Evolutionary conservation across 2,329 filamentous ascomycete species (phyloP).

Genomic region (Didymosphaeria variabile): DNA sequence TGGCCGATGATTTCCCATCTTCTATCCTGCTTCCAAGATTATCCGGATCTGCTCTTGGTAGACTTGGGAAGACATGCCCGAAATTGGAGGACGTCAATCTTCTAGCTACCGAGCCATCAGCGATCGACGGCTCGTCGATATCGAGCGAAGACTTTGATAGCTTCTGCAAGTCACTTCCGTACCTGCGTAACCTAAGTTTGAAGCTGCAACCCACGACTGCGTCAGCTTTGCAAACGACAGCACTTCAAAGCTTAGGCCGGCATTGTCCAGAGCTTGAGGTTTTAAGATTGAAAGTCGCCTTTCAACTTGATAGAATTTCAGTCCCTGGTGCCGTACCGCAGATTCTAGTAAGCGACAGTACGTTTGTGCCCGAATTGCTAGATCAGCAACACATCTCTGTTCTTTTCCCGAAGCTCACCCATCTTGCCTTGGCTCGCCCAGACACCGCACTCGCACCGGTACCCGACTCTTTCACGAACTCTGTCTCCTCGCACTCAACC

Average conservation of each 20-base stretch:
- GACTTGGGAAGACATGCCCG: conserved; percentile 33
- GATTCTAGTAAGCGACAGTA: conserved; percentile 14
- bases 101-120: conserved; percentile 35
- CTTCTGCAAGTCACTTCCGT: conserved; percentile 37
- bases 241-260: conserved; percentile 37
- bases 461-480: conserved; percentile 25
- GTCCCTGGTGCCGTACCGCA: conserved; percentile 19
- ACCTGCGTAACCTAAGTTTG: conserved; percentile 32
- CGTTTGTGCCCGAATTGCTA: conserved; percentile 12
- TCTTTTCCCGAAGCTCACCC: conserved; percentile 36
- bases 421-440: conserved; percentile 41
- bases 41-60: conserved; percentile 30
- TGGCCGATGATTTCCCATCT: conserved; percentile 39
- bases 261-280: conserved; percentile 38
- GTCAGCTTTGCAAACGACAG: conserved; percentile 31
- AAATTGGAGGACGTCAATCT: conserved; percentile 38
- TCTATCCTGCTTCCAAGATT: conserved; percentile 28
- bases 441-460: conserved; percentile 34
- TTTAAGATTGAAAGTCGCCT: conserved; percentile 37
- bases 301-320: conserved; percentile 33
- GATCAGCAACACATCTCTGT: conserved; percentile 12
- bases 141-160: conserved; percentile 36
- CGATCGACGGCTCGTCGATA: conserved; percentile 41
- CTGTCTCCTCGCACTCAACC: conserved; percentile 20
- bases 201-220: conserved; percentile 40